Percentiles rank a stretch among this genome's conserved stretches.
These are phyloP conservation scores for Epithele typhae DNA, from an alignment of 768 basidiomycete species.

Conservation along the genomic window DNA sequence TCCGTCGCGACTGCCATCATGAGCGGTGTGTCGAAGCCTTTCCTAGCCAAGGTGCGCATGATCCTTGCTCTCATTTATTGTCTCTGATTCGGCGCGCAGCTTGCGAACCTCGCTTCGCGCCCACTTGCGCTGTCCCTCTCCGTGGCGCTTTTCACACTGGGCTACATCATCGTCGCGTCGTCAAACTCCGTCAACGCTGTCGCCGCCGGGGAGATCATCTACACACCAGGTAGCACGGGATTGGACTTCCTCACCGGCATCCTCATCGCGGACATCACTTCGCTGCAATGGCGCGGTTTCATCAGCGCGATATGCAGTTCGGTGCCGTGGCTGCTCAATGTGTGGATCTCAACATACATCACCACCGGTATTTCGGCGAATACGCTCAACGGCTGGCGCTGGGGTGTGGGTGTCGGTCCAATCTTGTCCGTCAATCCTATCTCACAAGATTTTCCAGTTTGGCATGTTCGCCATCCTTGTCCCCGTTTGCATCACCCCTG, in stretches of 20 bases:
- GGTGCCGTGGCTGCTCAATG: no score
- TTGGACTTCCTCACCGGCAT: slow-evolving; percentile 3
- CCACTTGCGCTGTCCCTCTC: slow-evolving; percentile 34
- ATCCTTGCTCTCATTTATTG: background rate
- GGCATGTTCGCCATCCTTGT: slow-evolving; percentile 3
- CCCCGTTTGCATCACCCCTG: background rate
- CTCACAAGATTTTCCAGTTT: background rate
- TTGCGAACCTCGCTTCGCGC: slow-evolving; percentile 40
- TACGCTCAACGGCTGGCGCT: no score
- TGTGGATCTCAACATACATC: background rate
- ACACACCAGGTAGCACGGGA: slow-evolving; percentile 3
- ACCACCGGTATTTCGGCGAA: background rate
- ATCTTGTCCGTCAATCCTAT: background rate
- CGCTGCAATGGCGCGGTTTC: slow-evolving; percentile 8
- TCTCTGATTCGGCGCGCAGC: background rate
- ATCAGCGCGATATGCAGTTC: no score
- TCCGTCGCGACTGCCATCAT: slow-evolving; percentile 18
- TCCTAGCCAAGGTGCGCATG: slow-evolving; percentile 38
- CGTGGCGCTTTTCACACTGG: slow-evolving; percentile 33
- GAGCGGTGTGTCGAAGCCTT: slow-evolving; percentile 33
- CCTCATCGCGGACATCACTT: slow-evolving; percentile 8
- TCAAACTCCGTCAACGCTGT: slow-evolving; percentile 8
- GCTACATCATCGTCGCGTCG: slow-evolving; percentile 25
- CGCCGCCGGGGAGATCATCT: slow-evolving; percentile 15
- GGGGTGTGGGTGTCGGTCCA: no score